Evolutionary conservation across 176 grass and related monocot genomes (phyloP), one percentile per base, ranked within the genome.

Genomic region (Bromus sterilis): DNA sequence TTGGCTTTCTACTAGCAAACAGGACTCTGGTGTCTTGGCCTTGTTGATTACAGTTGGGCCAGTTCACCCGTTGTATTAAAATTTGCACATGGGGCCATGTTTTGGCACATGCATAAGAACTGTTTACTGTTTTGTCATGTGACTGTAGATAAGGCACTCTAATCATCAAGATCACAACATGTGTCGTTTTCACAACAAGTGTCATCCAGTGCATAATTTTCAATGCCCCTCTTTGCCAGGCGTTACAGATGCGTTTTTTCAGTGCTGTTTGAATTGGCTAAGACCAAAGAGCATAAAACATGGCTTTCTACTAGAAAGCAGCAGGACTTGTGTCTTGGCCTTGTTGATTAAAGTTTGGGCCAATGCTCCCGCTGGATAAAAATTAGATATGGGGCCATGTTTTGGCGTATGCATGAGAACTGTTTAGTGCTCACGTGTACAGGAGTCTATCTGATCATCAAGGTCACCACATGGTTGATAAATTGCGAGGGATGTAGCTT

Each of bases 101-200:
- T n/a, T n/a, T n/a, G n/a, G n/a, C n/a, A n/a, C n/a, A n/a, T n/a
- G n/a, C n/a, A n/a, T n/a, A n/a, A n/a, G n/a, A n/a, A n/a, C n/a
- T n/a, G n/a, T n/a, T n/a, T n/a, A n/a, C n/a, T n/a, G n/a, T n/a
- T n/a, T n/a, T n/a, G n/a, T n/a, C n/a, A n/a, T n/a, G n/a, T n/a
- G n/a, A n/a, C n/a, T n/a, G n/a, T n/a, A n/a, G n/a, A n/a, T n/a
- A n/a, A n/a, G n/a, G n/a, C n/a, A n/a, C n/a, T n/a, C n/a, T n/a
- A n/a, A n/a, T n/a, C n/a, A n/a, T n/a, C n/a, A n/a, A n/a, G n/a
- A n/a, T n/a, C n/a, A n/a, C n/a, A n/a, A n/a, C n/a, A n/a, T n/a
- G n/a, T n/a, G 83, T 86, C 73, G 44, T 70, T 89, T 86, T 89
- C 74, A 13, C 76, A n/a, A n/a, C n/a, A 32, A 31, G 29, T 65